Conservation (phyloP, 1,139 yeast genomes). For the Kurtzmaniella quercitrusa region DNA sequence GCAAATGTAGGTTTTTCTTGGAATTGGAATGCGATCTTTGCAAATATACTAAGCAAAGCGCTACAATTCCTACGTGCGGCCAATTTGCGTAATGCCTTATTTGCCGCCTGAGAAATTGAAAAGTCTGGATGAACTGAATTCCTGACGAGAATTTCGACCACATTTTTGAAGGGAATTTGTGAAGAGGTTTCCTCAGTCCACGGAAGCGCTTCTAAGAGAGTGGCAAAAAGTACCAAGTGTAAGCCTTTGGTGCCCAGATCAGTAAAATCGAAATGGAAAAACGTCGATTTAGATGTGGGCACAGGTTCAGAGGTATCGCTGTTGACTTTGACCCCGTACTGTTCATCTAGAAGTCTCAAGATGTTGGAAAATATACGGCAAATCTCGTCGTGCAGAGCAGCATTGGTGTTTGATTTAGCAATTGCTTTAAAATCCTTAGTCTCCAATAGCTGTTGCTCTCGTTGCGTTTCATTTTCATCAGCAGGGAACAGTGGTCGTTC, state of each 20-base stretch:
- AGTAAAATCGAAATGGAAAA: slow-evolving; percentile 51
- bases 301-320: neutral
- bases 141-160: slow-evolving; percentile 71
- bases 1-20: slow-evolving; percentile 56
- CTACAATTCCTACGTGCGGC: slow-evolving; percentile 72
- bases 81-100: slow-evolving; percentile 57
- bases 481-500: slow-evolving; percentile 70
- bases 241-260: slow-evolving; percentile 29
- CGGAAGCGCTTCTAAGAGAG: slow-evolving; percentile 65
- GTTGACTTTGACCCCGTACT: slow-evolving; percentile 45
- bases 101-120: slow-evolving; percentile 59
- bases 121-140: slow-evolving; percentile 68
- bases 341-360: slow-evolving; percentile 55
- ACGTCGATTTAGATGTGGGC: slow-evolving; percentile 17
- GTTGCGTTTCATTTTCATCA: neutral
- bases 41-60: slow-evolving; percentile 65
- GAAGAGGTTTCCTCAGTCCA: slow-evolving; percentile 44
- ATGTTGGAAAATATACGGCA: slow-evolving; percentile 58
- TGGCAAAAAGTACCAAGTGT: slow-evolving; percentile 62
- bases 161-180: slow-evolving; percentile 47
- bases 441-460: neutral
- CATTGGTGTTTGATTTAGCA: slow-evolving; percentile 42
- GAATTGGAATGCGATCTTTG: slow-evolving; percentile 75
- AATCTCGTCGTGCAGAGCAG: slow-evolving; percentile 69
- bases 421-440: slow-evolving; percentile 28